Evolutionary conservation across 2,329 filamentous ascomycete genomes (phyloP).

Genomic region (Aspergillus glaucus): DNA sequence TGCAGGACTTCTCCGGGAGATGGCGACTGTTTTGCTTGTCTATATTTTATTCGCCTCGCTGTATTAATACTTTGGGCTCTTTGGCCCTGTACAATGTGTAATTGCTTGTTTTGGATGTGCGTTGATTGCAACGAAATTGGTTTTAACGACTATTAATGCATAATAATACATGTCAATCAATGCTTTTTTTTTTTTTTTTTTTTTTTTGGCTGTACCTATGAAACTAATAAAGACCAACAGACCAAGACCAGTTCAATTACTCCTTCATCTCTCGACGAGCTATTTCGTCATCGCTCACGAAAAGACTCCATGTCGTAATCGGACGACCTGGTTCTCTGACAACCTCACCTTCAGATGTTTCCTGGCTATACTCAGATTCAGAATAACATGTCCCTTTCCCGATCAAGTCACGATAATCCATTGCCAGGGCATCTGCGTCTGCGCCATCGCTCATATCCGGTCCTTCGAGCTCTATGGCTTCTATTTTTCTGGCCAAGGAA

Average conservation of each 20-base stretch:
- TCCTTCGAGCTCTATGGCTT: background rate
- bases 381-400: constrained; percentile 1
- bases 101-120: constrained; percentile 9
- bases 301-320: constrained; percentile 12
- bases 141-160: background rate
- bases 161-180: background rate
- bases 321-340: background rate
- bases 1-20: constrained; percentile 27
- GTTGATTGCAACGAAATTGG: constrained; percentile 1
- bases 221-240: background rate
- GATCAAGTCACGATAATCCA: constrained; percentile 2
- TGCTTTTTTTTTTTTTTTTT: background rate
- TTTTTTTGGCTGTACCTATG: background rate
- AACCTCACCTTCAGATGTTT: background rate
- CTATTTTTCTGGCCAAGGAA: background rate
- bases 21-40: constrained; percentile 12
- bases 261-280: background rate
- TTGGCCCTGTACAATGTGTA: constrained; percentile 20
- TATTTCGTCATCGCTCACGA: background rate
- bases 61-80: constrained; percentile 28
- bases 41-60: constrained; percentile 17
- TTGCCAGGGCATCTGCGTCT: constrained; percentile 1
- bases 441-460: background rate
- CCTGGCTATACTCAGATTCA: constrained; percentile 6
- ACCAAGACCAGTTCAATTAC: background rate